Evolutionary conservation across 768 basidiomycete genomes (phyloP).

Genomic region (Dioszegia aurantiaca): DNA sequence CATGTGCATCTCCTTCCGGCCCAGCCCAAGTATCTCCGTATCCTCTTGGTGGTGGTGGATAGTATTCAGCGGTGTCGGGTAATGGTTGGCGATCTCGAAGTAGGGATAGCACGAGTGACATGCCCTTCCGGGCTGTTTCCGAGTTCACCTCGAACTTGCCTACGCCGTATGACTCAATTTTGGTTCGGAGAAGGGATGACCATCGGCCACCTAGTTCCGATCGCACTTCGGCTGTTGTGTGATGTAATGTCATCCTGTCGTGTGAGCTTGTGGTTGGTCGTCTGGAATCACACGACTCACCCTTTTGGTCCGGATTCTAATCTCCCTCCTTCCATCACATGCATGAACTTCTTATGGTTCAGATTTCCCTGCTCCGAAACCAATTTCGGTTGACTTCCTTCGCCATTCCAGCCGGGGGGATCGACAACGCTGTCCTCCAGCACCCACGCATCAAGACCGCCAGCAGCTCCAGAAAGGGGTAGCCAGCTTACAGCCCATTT

Average conservation of each 20-base stretch:
- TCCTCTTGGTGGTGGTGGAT: constrained; percentile 37
- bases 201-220: constrained; percentile 89
- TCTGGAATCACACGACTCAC: constrained; percentile 55
- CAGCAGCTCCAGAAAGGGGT: constrained; percentile 32
- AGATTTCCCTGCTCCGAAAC: constrained; percentile 80
- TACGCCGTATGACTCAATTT: constrained; percentile 81
- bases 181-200: constrained; percentile 58
- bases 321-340: constrained; percentile 76
- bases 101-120: constrained; percentile 73
- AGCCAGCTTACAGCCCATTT: constrained; percentile 86
- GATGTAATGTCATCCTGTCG: constrained; percentile 58
- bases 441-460: constrained; percentile 83
- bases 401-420: constrained; percentile 65
- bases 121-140: constrained; percentile 67
- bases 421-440: constrained; percentile 94
- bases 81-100: constrained; percentile 73
- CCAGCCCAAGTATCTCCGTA: constrained; percentile 29
- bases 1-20: background rate
- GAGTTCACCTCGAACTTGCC: constrained; percentile 81
- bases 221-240: constrained; percentile 79
- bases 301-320: constrained; percentile 69
- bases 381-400: constrained; percentile 51
- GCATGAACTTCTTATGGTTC: constrained; percentile 91
- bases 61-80: constrained; percentile 50
- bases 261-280: background rate